Percentiles rank a stretch among this genome's conserved stretches.
These are phyloP conservation scores for Naganishia kalamii DNA, from an alignment of 768 basidiomycete species.

Conservation along the genomic window DNA sequence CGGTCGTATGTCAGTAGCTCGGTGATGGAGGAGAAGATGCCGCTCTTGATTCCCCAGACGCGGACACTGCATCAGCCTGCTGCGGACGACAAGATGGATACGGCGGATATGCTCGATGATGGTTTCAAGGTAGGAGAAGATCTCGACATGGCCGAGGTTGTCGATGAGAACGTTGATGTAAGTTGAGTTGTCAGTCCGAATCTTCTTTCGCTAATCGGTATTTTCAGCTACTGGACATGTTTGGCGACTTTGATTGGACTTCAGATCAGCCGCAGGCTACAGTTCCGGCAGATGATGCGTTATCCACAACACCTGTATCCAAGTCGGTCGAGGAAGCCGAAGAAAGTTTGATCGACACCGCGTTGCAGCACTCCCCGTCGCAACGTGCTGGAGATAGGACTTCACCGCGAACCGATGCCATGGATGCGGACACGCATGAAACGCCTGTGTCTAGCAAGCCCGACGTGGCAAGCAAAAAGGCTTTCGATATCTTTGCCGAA, in stretches of 20 bases:
- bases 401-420: background rate
- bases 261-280: background rate
- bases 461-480: background rate
- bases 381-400: background rate
- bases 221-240: constrained; percentile 4
- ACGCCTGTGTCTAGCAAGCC: background rate
- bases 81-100: background rate
- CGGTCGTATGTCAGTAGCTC: constrained; percentile 14
- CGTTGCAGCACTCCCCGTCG: background rate
- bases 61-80: background rate
- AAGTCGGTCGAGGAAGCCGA: constrained; percentile 8
- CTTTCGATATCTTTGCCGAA: constrained; percentile 2
- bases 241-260: constrained; percentile 12
- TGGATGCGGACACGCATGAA: background rate
- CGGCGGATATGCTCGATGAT: background rate
- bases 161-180: background rate
- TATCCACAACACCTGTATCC: background rate
- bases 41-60: background rate
- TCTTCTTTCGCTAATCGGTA: background rate
- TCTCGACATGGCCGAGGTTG: background rate
- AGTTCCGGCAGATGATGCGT: background rate
- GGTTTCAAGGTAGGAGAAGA: background rate
- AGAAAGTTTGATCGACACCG: background rate
- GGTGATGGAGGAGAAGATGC: constrained; percentile 15
- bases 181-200: background rate